Evolutionary conservation across 2,329 filamentous ascomycete species (phyloP).

Genomic region (Cladosporium sp.): DNA sequence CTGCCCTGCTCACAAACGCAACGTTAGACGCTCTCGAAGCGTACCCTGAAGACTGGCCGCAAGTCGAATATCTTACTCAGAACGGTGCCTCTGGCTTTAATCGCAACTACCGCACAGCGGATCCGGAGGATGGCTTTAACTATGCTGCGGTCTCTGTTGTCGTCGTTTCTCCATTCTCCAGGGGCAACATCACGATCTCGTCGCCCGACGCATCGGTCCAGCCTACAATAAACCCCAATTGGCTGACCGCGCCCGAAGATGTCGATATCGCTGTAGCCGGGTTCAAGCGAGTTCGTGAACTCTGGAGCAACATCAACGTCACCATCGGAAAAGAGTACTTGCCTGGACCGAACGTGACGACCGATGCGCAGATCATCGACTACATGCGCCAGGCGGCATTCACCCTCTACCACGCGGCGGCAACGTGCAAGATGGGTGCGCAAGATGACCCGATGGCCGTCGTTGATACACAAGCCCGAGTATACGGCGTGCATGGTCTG

Average conservation of each 20-base stretch:
- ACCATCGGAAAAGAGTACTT: constrained; percentile 23
- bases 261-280: constrained; percentile 27
- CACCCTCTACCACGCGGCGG: constrained; percentile 14
- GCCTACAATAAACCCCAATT: constrained; percentile 32
- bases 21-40: constrained; percentile 12
- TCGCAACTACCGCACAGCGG: constrained; percentile 16
- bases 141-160: constrained; percentile 30
- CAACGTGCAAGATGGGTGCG: constrained; percentile 18
- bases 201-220: constrained; percentile 21
- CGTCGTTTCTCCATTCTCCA: constrained; percentile 30
- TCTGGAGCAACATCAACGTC: constrained; percentile 24
- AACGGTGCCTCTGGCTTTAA: constrained; percentile 12
- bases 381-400: not conserved
- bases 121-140: constrained; percentile 25
- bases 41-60: constrained; percentile 32
- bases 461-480: constrained; percentile 17
- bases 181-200: constrained; percentile 32
- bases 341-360: constrained; percentile 20
- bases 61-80: constrained; percentile 25
- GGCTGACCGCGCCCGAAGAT: constrained; percentile 31
- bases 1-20: constrained; percentile 8
- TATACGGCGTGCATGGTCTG: constrained; percentile 18
- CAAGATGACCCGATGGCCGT: constrained; percentile 18
- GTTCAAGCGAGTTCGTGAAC: constrained; percentile 27
- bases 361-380: constrained; percentile 13